Evolutionary conservation across 805 yeast species (phyloP).

Genomic region (Kodamaea kaohsiungensis): DNA sequence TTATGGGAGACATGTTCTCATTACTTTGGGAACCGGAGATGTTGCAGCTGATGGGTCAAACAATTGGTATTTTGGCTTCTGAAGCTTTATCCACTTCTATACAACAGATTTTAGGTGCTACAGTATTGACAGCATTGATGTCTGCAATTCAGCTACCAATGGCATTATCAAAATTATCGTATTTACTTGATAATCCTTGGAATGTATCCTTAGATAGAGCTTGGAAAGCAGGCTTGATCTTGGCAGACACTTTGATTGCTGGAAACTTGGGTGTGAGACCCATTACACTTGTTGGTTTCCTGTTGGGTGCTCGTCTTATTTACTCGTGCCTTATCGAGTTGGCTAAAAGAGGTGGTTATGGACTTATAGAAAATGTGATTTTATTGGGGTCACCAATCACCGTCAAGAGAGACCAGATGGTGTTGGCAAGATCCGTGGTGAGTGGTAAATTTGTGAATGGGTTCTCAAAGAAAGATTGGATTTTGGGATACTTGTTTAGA

Average conservation of each 20-base stretch:
- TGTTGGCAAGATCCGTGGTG: slow-evolving; percentile 79
- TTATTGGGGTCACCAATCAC: slow-evolving; percentile 89
- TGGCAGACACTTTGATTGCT: slow-evolving; percentile 87
- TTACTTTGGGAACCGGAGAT: slow-evolving; percentile 98
- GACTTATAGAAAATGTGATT: slow-evolving; percentile 84
- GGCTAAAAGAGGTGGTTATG: slow-evolving; percentile 82
- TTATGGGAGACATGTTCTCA: slow-evolving; percentile 94
- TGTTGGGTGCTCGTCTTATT: slow-evolving; percentile 89
- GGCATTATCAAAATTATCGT: slow-evolving; percentile 85
- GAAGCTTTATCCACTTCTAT: slow-evolving; percentile 91
- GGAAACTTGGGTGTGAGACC: slow-evolving; percentile 93
- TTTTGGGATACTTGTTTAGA: slow-evolving; percentile 88
- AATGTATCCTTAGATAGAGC: slow-evolving; percentile 95
- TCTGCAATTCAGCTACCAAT: slow-evolving; percentile 91
- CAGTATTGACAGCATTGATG: slow-evolving; percentile 86
- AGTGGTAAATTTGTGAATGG: slow-evolving; percentile 91
- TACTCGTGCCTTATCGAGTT: slow-evolving; percentile 86
- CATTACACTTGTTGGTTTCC: slow-evolving; percentile 87
- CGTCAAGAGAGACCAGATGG: slow-evolving; percentile 72
- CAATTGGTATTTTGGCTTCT: slow-evolving; percentile 88
- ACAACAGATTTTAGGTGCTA: slow-evolving; percentile 93
- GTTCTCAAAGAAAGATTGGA: slow-evolving; percentile 92
- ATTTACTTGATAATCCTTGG: slow-evolving; percentile 95
- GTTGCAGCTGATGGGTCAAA: slow-evolving; percentile 94
- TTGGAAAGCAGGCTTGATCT: slow-evolving; percentile 89